Percentiles rank a stretch among this genome's conserved stretches.
Evolutionary conservation across 2,329 filamentous ascomycete genomes (phyloP).

Genomic region (Mycosphaerella sp.): DNA sequence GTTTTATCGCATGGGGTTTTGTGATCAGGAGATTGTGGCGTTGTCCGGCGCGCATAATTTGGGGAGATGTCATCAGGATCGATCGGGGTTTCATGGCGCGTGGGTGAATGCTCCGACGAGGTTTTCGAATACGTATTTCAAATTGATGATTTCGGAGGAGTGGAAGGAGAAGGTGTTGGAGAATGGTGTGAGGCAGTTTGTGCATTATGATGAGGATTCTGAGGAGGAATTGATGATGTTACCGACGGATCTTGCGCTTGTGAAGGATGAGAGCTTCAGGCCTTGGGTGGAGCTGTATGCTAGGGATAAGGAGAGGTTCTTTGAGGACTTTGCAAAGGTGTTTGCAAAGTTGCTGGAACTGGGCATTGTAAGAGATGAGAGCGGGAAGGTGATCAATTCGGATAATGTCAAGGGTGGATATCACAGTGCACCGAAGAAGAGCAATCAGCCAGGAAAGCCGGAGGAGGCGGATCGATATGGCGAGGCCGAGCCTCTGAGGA

Average conservation of each 20-base stretch:
- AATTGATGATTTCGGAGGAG: constrained; percentile 46
- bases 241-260: constrained; percentile 56
- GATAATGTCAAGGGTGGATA: constrained; percentile 56
- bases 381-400: constrained; percentile 49
- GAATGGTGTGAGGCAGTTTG: constrained; percentile 53
- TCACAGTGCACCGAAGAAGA: constrained; percentile 53
- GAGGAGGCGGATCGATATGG: constrained; percentile 32
- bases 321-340: constrained; percentile 52
- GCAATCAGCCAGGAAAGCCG: constrained; percentile 34
- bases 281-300: constrained; percentile 56
- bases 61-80: constrained; percentile 51
- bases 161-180: constrained; percentile 51
- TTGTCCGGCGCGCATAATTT: constrained; percentile 53
- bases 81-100: constrained; percentile 53
- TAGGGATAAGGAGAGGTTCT: constrained; percentile 56
- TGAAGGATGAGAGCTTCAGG: constrained; percentile 49
- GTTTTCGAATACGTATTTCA: constrained; percentile 55
- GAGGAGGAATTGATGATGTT: constrained; percentile 60
- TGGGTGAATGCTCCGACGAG: constrained; percentile 49
- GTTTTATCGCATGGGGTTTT: constrained; percentile 57
- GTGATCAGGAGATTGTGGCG: constrained; percentile 55
- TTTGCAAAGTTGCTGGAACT: constrained; percentile 58
- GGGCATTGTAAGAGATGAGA: constrained; percentile 51
- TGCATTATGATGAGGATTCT: constrained; percentile 53
- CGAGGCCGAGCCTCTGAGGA: constrained; percentile 39